Evolutionary conservation across 805 yeast genomes (phyloP).

Genomic region (Sugiyamaella boreocaroliniensis): DNA sequence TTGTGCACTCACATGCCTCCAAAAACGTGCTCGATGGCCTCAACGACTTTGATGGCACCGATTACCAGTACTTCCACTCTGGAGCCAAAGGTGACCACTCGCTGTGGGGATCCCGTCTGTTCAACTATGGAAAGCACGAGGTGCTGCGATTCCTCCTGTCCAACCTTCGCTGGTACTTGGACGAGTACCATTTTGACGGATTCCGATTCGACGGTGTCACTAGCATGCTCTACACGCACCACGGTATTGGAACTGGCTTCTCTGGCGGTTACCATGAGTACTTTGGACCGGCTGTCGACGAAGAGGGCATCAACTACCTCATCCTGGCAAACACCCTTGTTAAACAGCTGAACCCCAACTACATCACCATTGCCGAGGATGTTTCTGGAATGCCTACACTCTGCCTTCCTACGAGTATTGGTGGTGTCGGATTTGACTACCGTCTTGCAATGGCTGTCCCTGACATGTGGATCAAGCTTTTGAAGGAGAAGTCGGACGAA

Average conservation of each 20-base stretch:
- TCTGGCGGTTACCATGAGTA: slow-evolving; percentile 92
- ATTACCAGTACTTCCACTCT: slow-evolving; percentile 87
- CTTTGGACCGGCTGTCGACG: slow-evolving; percentile 72
- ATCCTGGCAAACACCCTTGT: slow-evolving; percentile 87
- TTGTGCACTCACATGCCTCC: slow-evolving; percentile 94
- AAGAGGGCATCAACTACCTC: slow-evolving; percentile 77
- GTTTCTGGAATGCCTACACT: slow-evolving; percentile 97
- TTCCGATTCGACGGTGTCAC: slow-evolving; percentile 97
- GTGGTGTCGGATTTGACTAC: slow-evolving; percentile 93
- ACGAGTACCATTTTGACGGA: slow-evolving; percentile 84
- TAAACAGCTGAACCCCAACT: slow-evolving; percentile 44
- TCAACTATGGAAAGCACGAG: slow-evolving; percentile 87
- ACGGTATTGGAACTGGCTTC: slow-evolving; percentile 83
- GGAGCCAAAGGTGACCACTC: slow-evolving; percentile 87
- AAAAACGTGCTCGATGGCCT: slow-evolving; percentile 92
- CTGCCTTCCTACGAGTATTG: slow-evolving; percentile 62
- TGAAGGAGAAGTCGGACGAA: slow-evolving; percentile 79
- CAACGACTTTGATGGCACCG: slow-evolving; percentile 91
- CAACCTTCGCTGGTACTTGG: slow-evolving; percentile 76
- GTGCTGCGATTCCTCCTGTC: slow-evolving; percentile 80
- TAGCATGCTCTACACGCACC: slow-evolving; percentile 84
- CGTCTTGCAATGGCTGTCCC: slow-evolving; percentile 96
- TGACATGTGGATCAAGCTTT: slow-evolving; percentile 96
- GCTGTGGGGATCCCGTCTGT: slow-evolving; percentile 93
- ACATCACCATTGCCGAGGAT: slow-evolving; percentile 88